Conservation (phyloP, 768 basidiomycete species). For the Rhizopogon sp. region DNA sequence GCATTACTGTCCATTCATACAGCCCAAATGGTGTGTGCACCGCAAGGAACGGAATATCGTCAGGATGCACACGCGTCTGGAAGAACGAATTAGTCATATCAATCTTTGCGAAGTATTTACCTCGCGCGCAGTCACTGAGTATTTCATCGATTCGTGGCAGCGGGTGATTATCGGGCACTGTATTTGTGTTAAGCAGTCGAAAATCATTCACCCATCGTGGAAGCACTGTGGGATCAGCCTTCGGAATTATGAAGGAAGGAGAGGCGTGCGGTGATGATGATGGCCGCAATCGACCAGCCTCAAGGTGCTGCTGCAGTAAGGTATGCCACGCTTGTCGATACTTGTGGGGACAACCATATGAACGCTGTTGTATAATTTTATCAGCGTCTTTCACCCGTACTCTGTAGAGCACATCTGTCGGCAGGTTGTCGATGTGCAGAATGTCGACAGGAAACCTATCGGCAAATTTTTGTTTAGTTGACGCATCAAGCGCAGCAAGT, state of each 20-base stretch:
- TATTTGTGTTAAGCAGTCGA: conserved; percentile 18
- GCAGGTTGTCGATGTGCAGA: conserved; percentile 16
- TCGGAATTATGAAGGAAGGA: conserved; percentile 34
- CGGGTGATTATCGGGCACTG: conserved; percentile 11
- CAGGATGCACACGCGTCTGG: conserved; percentile 27
- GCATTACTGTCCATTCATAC: conserved; percentile 30
- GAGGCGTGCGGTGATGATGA: conserved; percentile 21
- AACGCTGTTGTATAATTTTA: conserved; percentile 14
- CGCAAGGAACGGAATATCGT: conserved; percentile 28
- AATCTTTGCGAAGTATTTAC: conserved; percentile 31
- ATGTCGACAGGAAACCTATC: conserved; percentile 24
- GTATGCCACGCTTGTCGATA: conserved; percentile 28
- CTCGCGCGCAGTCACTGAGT: conserved; percentile 19
- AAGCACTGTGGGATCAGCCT: conserved; percentile 16
- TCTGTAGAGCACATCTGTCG: conserved; percentile 14
- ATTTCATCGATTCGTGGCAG: conserved; percentile 16
- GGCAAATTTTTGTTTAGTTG: conserved; percentile 2
- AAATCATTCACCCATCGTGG: conserved; percentile 29
- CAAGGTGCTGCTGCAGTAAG: conserved; percentile 26
- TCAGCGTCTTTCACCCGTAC: conserved; percentile 24
- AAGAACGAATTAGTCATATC: conserved; percentile 40
- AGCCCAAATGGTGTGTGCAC: conserved; percentile 33
- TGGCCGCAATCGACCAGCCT: conserved; percentile 23
- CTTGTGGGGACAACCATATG: conserved; percentile 29
- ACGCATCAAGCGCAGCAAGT: not conserved